These are phyloP conservation scores for Bruguiera hainesii DNA, from an alignment of 441 rosid genomes.

Conservation along the genomic window DNA sequence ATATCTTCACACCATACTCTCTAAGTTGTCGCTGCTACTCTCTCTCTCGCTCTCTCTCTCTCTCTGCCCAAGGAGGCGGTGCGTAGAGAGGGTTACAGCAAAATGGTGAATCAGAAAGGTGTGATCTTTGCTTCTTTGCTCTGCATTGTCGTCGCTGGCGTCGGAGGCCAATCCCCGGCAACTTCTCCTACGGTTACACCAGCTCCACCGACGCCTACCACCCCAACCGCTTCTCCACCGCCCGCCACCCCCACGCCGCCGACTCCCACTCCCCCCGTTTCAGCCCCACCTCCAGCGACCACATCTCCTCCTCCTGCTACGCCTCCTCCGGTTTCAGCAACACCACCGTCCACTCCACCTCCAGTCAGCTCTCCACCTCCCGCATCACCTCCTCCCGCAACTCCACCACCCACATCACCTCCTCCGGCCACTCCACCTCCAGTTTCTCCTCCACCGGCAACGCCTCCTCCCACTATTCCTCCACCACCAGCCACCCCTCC, in stretches of 20 bases:
- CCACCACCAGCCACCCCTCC: conserved; percentile 49
- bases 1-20: too few species aligned
- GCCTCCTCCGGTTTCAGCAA: not conserved
- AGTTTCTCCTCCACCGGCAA: conserved; percentile 26
- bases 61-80: not conserved
- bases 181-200: conserved; percentile 64
- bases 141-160: conserved; percentile 52
- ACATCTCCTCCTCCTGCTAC: not conserved
- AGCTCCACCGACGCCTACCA: conserved; percentile 49
- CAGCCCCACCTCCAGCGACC: not conserved
- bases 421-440: conserved; percentile 46
- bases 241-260: conserved; percentile 25
- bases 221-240: conserved; percentile 36
- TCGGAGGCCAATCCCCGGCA: conserved; percentile 61
- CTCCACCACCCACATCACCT: conserved; percentile 40
- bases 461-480: conserved; percentile 38
- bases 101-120: conserved; percentile 17
- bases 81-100: not conserved
- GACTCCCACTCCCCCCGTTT: not conserved
- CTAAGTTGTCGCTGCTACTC: not conserved
- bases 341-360: not conserved
- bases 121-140: conserved; percentile 28
- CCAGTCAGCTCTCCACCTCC: not conserved
- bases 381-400: conserved; percentile 22
- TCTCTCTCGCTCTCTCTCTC: not conserved